phyloP scores from a whole-genome alignment of 345 rosid species.

The Populus euphratica region DNA sequence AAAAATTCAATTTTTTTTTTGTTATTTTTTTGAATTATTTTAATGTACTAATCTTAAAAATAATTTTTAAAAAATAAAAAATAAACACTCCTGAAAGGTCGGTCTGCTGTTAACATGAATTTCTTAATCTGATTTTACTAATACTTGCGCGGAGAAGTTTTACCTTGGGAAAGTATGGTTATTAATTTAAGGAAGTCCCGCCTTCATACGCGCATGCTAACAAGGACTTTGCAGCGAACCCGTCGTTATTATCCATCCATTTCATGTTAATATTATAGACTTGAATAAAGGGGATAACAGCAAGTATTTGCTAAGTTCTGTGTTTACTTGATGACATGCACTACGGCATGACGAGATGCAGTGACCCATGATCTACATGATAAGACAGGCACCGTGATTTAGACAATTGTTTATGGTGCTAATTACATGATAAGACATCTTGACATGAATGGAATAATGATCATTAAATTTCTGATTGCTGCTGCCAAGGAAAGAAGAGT shows the following conservation, averaged over 20 bases:
- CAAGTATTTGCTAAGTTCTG: not conserved
- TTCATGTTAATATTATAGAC: not conserved
- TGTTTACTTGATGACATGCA: not conserved
- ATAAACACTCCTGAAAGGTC: not conserved
- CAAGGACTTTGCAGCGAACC: not conserved
- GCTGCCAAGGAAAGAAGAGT: not conserved
- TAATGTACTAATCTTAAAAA: no score
- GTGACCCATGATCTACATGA: no score
- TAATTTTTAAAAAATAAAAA: no score
- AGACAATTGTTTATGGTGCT: not conserved
- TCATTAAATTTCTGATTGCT: not conserved
- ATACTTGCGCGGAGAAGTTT: not conserved
- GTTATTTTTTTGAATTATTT: no score
- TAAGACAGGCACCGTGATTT: not conserved
- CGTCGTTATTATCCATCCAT: not conserved
- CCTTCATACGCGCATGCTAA: not conserved
- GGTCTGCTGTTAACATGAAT: not conserved
- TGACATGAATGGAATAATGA: not conserved
- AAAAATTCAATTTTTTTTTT: no score
- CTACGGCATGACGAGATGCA: not conserved
- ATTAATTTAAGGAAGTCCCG: not conserved
- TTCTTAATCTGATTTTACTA: not conserved
- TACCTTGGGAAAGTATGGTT: not conserved
- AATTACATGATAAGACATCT: no score
- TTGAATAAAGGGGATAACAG: not conserved